A percentile compares a stretch with the other conserved stretches of the same genome.
Conservation (phyloP, 2,329 filamentous ascomycete genomes). For the Rhinocladiella mackenziei region DNA sequence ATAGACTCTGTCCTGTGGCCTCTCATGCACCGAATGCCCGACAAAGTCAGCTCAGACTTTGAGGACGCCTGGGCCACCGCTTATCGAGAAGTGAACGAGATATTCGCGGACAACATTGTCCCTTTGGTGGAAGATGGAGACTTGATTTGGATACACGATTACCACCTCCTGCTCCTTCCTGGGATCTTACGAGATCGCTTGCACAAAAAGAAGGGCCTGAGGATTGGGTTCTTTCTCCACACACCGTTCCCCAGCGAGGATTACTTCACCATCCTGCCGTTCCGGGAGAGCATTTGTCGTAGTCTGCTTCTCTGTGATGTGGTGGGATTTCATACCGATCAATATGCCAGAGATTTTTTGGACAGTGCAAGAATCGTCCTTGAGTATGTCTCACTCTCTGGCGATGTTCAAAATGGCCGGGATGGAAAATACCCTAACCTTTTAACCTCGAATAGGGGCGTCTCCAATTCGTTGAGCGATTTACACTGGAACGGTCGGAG, state of each 20-base stretch:
- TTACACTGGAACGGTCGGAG: slow-evolving; percentile 80
- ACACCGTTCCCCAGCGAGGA: slow-evolving; percentile 91
- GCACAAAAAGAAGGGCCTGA: slow-evolving; percentile 67
- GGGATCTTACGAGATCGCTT: slow-evolving; percentile 78
- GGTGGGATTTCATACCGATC: slow-evolving; percentile 97
- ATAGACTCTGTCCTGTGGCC: slow-evolving; percentile 97
- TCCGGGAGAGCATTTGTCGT: slow-evolving; percentile 74
- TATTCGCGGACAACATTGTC: slow-evolving; percentile 80
- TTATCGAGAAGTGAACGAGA: slow-evolving; percentile 81
- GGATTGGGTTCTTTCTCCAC: slow-evolving; percentile 93
- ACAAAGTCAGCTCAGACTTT: slow-evolving; percentile 65
- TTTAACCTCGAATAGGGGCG: too few relatives aligned
- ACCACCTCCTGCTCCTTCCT: slow-evolving; percentile 92
- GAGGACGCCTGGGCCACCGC: slow-evolving; percentile 74
- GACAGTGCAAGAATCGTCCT: slow-evolving; percentile 83
- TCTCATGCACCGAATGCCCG: slow-evolving; percentile 87
- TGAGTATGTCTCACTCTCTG: slow-evolving; percentile 41
- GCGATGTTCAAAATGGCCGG: too few relatives aligned
- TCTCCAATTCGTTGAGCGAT: slow-evolving; percentile 58
- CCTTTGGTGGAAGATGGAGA: slow-evolving; percentile 80
- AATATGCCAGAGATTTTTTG: slow-evolving; percentile 87
- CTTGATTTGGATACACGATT: slow-evolving; percentile 93
- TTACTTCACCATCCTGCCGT: slow-evolving; percentile 86
- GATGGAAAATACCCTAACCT: too few relatives aligned
- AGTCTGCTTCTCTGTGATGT: slow-evolving; percentile 84